Conservation (phyloP, 1,139 yeast genomes). For the Spathaspora sp. region DNA sequence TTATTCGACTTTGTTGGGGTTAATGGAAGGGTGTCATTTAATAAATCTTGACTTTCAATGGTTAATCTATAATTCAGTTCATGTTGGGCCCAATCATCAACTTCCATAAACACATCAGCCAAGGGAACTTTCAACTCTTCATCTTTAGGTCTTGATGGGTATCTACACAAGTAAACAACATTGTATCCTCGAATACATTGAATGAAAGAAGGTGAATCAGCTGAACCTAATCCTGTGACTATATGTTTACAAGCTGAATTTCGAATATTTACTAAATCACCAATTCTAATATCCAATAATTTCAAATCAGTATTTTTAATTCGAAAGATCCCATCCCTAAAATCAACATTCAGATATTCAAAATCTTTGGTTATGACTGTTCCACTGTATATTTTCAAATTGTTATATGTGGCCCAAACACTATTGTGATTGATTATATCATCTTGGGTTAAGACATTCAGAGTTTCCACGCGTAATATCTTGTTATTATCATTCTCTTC, state of each 20-base stretch:
- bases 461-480: constrained; percentile 22
- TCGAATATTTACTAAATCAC: constrained; percentile 27
- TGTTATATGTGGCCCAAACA: constrained; percentile 37
- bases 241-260: constrained; percentile 22
- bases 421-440: constrained; percentile 21
- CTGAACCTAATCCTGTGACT: constrained; percentile 45
- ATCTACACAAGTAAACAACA: constrained; percentile 35
- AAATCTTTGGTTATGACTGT: constrained; percentile 18
- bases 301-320: constrained; percentile 31
- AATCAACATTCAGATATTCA: constrained; percentile 30
- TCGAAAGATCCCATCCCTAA: constrained; percentile 31
- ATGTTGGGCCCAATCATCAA: constrained; percentile 42
- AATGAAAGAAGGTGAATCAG: constrained; percentile 22
- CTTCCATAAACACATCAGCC: constrained; percentile 32
- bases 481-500: constrained; percentile 6
- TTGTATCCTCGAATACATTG: constrained; percentile 63
- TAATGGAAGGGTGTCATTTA: constrained; percentile 8
- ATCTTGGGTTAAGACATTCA: constrained; percentile 17
- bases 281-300: constrained; percentile 37
- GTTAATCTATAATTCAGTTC: constrained; percentile 27
- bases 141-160: constrained; percentile 14
- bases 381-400: constrained; percentile 39
- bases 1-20: background rate
- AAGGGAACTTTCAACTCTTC: constrained; percentile 15
- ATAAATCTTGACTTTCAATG: constrained; percentile 12